These are phyloP conservation scores for Inonotus obliquus DNA, from an alignment of 1,284 basidiomycete species.

Conservation along the genomic window DNA sequence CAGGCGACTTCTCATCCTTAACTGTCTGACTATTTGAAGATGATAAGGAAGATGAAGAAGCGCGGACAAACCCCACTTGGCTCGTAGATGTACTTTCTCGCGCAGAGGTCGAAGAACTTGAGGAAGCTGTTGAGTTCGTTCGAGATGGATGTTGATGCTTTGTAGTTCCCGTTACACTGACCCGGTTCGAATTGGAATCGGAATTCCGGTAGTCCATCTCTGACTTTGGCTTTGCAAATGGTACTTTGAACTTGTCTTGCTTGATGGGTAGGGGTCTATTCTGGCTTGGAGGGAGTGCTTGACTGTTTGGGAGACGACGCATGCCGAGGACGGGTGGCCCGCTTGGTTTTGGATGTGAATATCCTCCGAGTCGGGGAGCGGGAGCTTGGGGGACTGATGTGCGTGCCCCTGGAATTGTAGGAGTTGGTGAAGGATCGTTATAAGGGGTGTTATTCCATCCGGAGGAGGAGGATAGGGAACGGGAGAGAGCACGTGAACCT, in stretches of 20 bases:
- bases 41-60: not conserved
- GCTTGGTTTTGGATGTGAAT: not conserved
- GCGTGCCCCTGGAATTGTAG: not conserved
- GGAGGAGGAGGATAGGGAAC: not conserved
- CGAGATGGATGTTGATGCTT: too few species aligned
- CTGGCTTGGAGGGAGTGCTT: not conserved
- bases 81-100: not conserved
- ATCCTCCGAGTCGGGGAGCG: not conserved
- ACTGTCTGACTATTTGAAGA: not conserved
- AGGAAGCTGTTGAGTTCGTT: too few species aligned
- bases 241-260: conserved; percentile 11
- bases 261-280: conserved; percentile 6
- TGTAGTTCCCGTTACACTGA: too few species aligned
- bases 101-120: not conserved
- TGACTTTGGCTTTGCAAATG: conserved; percentile 7
- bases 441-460: not conserved
- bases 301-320: conserved; percentile 6
- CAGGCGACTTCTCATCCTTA: not conserved
- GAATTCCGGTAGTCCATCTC: not conserved
- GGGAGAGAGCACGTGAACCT: not conserved
- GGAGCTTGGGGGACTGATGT: not conserved
- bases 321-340: conserved; percentile 13
- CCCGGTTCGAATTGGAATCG: too few species aligned
- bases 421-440: not conserved
- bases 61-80: not conserved